Evolutionary conservation across 306 rosid species (phyloP).

Genomic region (Calophaca sinica): DNA sequence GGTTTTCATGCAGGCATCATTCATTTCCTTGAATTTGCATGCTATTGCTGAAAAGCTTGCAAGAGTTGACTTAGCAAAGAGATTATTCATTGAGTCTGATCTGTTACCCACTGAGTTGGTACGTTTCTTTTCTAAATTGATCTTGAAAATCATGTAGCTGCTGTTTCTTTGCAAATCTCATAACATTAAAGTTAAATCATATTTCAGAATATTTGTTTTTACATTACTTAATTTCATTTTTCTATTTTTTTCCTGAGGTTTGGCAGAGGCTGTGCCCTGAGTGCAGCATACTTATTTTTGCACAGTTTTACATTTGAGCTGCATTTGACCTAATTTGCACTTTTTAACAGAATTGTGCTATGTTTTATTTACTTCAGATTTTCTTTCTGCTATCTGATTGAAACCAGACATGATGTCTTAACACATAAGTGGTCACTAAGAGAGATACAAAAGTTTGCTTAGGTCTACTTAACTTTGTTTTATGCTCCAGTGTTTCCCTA

Average conservation of each 20-base stretch:
- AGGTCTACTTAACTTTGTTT: constrained; percentile 17
- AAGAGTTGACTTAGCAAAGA: constrained; percentile 70
- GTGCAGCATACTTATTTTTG: background rate
- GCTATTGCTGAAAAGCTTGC: constrained; percentile 73
- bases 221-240: constrained; percentile 8
- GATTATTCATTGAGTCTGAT: constrained; percentile 81
- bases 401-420: constrained; percentile 26
- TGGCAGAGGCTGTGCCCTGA: background rate
- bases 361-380: constrained; percentile 4
- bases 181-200: background rate
- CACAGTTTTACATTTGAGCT: background rate
- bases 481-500: background rate
- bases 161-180: constrained; percentile 28
- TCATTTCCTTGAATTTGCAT: constrained; percentile 80
- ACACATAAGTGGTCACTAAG: background rate
- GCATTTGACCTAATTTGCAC: background rate
- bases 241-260: background rate
- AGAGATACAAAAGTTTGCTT: background rate
- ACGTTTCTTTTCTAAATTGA: constrained; percentile 48
- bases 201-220: constrained; percentile 9
- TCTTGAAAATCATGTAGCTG: constrained; percentile 28
- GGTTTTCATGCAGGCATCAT: constrained; percentile 65
- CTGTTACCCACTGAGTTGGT: constrained; percentile 78
- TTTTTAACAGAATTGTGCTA: background rate
- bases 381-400: background rate